Evolutionary conservation across 495 filamentous ascomycete species (phyloP).

Genomic region (Recurvomyces mirabilis): DNA sequence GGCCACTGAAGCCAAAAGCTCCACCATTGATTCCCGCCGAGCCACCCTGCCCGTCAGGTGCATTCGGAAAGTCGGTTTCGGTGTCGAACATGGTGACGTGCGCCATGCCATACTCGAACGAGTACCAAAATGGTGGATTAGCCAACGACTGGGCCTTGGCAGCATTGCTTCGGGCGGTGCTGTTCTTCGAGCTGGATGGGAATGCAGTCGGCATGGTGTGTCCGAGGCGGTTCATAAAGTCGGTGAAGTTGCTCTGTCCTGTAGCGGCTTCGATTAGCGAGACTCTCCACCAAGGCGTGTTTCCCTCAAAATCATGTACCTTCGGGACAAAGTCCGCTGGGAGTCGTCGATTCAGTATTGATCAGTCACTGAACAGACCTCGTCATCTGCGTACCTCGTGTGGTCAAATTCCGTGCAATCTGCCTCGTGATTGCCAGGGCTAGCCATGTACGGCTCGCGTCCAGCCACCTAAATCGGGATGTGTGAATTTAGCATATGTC

Average conservation of each 20-base stretch:
- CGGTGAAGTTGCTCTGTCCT: constrained; percentile 12
- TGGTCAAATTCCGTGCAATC: constrained; percentile 35
- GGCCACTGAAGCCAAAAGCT: constrained; percentile 37
- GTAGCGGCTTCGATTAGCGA: too few species aligned
- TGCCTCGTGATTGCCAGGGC: constrained; percentile 38
- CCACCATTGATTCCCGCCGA: constrained; percentile 39
- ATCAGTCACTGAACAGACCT: too few species aligned
- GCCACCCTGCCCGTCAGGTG: constrained; percentile 36
- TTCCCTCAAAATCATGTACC: too few species aligned
- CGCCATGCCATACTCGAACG: constrained; percentile 14
- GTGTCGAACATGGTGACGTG: constrained; percentile 11
- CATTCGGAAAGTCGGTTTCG: constrained; percentile 31
- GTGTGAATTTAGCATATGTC: too few species aligned
- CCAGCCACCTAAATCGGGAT: too few species aligned
- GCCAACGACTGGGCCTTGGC: constrained; percentile 38
- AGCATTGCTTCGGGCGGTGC: constrained; percentile 36
- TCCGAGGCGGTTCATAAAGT: constrained; percentile 14
- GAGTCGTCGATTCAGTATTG: too few species aligned
- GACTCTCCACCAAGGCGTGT: too few species aligned
- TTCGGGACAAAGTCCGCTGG: constrained; percentile 18
- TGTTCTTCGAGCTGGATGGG: constrained; percentile 21
- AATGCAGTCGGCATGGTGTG: constrained; percentile 9
- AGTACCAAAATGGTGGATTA: constrained; percentile 37
- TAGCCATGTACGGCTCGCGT: constrained; percentile 37
- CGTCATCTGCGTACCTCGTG: too few species aligned